Conservation (phyloP, 306 rosid species). For the Fagus sylvatica region DNA sequence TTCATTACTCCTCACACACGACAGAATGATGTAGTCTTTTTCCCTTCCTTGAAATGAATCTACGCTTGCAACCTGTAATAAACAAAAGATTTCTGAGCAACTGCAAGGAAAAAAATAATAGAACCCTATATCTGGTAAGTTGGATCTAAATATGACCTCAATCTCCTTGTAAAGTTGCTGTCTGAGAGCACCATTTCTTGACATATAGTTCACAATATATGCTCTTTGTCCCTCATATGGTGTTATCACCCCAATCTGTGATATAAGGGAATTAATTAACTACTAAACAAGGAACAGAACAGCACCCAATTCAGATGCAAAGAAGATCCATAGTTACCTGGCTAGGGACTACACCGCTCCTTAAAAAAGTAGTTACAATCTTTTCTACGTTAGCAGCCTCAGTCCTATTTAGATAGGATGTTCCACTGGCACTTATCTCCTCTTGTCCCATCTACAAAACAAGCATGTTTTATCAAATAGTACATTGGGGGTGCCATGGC, state of each 20-base stretch:
- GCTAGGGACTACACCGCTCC: constrained; percentile 96
- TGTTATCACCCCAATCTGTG: constrained; percentile 95
- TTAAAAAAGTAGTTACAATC: constrained; percentile 95
- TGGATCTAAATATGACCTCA: constrained; percentile 55
- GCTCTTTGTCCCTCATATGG: constrained; percentile 99
- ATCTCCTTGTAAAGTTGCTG: constrained; percentile 99
- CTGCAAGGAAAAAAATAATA: background rate
- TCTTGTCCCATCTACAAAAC: constrained; percentile 97
- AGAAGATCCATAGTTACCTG: constrained; percentile 57
- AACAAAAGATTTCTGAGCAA: constrained; percentile 21
- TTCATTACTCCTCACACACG: constrained; percentile 98
- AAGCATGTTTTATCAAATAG: constrained; percentile 12
- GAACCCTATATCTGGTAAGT: background rate
- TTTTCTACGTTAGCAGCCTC: constrained; percentile 99
- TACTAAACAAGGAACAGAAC: background rate
- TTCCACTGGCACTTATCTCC: constrained; percentile 98
- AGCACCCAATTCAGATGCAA: background rate
- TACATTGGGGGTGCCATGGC: background rate
- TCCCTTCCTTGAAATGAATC: constrained; percentile 99
- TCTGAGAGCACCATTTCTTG: constrained; percentile 95
- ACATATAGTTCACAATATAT: constrained; percentile 96
- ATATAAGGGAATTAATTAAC: constrained; percentile 6
- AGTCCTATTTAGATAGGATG: constrained; percentile 94
- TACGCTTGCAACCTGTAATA: constrained; percentile 93
- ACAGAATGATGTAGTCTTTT: constrained; percentile 92